Evolutionary conservation across 2,329 filamentous ascomycete species (phyloP).

Genomic region (Bretziella fagacearum): DNA sequence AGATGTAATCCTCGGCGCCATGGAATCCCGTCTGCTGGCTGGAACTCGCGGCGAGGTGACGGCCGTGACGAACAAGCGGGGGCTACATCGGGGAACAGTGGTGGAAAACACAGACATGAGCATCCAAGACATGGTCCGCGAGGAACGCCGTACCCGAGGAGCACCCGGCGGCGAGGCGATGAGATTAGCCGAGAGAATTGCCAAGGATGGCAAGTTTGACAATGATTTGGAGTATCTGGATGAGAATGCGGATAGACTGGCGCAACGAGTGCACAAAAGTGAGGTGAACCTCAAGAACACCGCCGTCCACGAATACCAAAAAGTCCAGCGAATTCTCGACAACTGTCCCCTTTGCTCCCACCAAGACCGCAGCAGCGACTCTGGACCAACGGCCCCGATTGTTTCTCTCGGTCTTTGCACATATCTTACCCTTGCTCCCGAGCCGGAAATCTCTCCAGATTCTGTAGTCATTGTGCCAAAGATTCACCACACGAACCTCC

Average conservation of each 20-base stretch:
- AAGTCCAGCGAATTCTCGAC: slow-evolving; percentile 72
- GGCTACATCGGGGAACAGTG: slow-evolving; percentile 67
- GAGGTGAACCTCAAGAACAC: slow-evolving; percentile 75
- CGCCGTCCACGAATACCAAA: slow-evolving; percentile 77
- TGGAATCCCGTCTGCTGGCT: slow-evolving; percentile 79
- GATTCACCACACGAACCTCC: slow-evolving; percentile 68
- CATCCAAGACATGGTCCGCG: slow-evolving; percentile 91
- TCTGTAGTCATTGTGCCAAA: slow-evolving; percentile 80
- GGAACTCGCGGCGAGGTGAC: slow-evolving; percentile 59
- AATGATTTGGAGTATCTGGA: slow-evolving; percentile 94
- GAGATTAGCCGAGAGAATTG: slow-evolving; percentile 78
- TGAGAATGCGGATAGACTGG: slow-evolving; percentile 83
- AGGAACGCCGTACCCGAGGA: slow-evolving; percentile 72
- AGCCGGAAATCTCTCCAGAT: slow-evolving; percentile 70
- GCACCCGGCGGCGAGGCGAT: slow-evolving; percentile 64
- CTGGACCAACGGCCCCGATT: slow-evolving; percentile 60
- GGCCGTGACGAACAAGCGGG: slow-evolving; percentile 60
- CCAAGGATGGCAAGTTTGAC: slow-evolving; percentile 80
- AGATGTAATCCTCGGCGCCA: slow-evolving; percentile 59
- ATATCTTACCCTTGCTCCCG: slow-evolving; percentile 75
- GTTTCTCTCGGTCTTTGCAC: slow-evolving; percentile 72
- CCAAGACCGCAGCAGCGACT: slow-evolving; percentile 56
- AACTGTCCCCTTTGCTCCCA: slow-evolving; percentile 82
- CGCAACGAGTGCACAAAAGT: slow-evolving; percentile 71
- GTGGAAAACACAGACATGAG: slow-evolving; percentile 90